A percentile compares a stretch with the other conserved stretches of the same genome.
Conservation (phyloP, 768 basidiomycete species). For the Amanita fuliginea region DNA sequence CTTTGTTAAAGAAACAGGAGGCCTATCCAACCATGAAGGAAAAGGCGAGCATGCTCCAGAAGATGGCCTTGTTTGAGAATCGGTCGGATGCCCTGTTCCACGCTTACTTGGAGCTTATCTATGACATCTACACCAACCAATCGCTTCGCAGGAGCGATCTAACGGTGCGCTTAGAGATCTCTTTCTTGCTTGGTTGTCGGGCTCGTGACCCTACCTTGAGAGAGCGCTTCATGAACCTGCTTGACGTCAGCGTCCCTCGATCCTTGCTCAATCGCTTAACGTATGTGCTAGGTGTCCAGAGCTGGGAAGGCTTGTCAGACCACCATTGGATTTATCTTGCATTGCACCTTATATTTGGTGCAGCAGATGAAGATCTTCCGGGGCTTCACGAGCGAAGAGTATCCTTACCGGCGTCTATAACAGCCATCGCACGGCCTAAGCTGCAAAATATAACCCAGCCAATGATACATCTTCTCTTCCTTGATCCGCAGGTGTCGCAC, state of each 20-base stretch:
- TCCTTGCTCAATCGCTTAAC: constrained; percentile 73
- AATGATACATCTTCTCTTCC: constrained; percentile 71
- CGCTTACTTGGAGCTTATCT: constrained; percentile 79
- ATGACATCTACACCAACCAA: constrained; percentile 90
- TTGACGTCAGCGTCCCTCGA: constrained; percentile 82
- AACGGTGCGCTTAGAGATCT: constrained; percentile 84
- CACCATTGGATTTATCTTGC: constrained; percentile 93
- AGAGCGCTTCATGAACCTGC: constrained; percentile 78
- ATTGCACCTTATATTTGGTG: constrained; percentile 76
- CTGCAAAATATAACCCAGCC: constrained; percentile 56
- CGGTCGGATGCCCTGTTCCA: constrained; percentile 73
- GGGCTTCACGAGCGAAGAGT: constrained; percentile 28
- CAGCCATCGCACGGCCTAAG: constrained; percentile 27
- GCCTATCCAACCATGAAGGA: constrained; percentile 91
- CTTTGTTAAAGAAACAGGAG: constrained; percentile 66
- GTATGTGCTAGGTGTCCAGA: constrained; percentile 88
- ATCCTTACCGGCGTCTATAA: constrained; percentile 18
- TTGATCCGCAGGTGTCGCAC: constrained; percentile 70
- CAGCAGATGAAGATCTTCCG: constrained; percentile 32
- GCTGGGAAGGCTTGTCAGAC: constrained; percentile 88
- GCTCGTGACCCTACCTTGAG: constrained; percentile 71
- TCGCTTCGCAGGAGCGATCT: constrained; percentile 82
- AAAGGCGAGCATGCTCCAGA: constrained; percentile 80
- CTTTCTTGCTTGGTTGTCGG: constrained; percentile 87
- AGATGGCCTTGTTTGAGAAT: constrained; percentile 77